Evolutionary conservation across 306 rosid species (phyloP), one percentile per base, ranked within the genome.

Genomic region (Gastrolobium bilobum): DNA sequence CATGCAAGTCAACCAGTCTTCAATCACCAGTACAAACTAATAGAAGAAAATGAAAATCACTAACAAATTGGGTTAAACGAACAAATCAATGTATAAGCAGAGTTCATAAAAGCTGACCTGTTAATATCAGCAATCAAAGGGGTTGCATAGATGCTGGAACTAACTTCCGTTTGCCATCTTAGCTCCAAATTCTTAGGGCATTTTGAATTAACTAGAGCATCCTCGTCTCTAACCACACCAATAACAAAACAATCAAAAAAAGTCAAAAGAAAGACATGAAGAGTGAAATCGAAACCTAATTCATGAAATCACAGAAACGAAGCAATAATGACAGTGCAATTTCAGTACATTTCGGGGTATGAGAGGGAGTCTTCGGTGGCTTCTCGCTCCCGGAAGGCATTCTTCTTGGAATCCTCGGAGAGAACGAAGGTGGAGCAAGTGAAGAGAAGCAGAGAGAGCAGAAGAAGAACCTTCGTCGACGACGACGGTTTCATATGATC

Each of bases 151-250:
- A 96, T 88, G 65, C 99, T 96, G 50, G 99, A 93, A 81, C 98
- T 96, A 59, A 96, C 98, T 93, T 96, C 99, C 0, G 99, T 88
- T 80, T 96, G 97, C 99, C 99, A 96, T 88, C 98, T 84, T 9
- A 96, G 86, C 91, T 96, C 99, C 90, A 96, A 89, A 86, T 93
- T 90, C 89, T 83, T 85, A n/a, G 99, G 97, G 77, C 99, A 96
- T 70, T 79, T 87, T 0, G 99, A 71, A 86, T 91, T 93, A 80
- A 93, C 79, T 66, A 93, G 87, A 71, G 97, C 94, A 84, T 96
- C 98, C 81, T 96, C 99, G 50, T 96, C 94, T 42, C 99, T 94
- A 78, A 79, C 34, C 71, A 76, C 8, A 8, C 33, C 60, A 35
- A 65, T 3, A 69, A 52, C 15, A 30, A 1, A 14, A 81, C 31